These are phyloP conservation scores for Fraxinus ornus DNA, from an alignment of 305 asterid genomes.

Conservation along the genomic window DNA sequence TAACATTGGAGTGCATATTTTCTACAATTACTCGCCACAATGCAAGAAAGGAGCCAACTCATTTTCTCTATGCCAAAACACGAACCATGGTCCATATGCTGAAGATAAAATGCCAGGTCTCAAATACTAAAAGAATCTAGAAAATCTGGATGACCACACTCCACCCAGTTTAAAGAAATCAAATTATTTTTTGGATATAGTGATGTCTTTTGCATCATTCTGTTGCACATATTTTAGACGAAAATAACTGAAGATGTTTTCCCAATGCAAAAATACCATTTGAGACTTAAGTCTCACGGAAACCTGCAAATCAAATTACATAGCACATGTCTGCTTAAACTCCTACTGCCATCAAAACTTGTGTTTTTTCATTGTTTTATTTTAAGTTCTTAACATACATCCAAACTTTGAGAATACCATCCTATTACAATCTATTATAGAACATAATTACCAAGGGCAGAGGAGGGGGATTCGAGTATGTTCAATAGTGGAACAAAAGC, in stretches of 20 bases:
- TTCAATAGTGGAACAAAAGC: background rate
- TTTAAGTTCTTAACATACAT: background rate
- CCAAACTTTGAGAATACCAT: conserved; percentile 25
- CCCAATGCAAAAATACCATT: background rate
- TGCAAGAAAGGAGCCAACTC: conserved; percentile 11
- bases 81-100: background rate
- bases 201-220: conserved; percentile 15
- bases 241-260: background rate
- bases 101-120: background rate
- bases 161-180: conserved; percentile 10
- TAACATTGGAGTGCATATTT: background rate
- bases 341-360: background rate
- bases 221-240: conserved; percentile 3
- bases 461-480: background rate
- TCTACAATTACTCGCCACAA: background rate
- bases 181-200: background rate
- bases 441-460: background rate
- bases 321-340: background rate
- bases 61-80: background rate
- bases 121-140: conserved; percentile 4
- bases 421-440: conserved; percentile 1
- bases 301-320: conserved; percentile 1
- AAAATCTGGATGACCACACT: conserved; percentile 1
- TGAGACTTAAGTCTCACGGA: background rate
- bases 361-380: background rate